Evolutionary conservation across 106 monocot genomes (phyloP), one percentile per base, ranked within the genome.

Genomic region (Dendrobium officinale): DNA sequence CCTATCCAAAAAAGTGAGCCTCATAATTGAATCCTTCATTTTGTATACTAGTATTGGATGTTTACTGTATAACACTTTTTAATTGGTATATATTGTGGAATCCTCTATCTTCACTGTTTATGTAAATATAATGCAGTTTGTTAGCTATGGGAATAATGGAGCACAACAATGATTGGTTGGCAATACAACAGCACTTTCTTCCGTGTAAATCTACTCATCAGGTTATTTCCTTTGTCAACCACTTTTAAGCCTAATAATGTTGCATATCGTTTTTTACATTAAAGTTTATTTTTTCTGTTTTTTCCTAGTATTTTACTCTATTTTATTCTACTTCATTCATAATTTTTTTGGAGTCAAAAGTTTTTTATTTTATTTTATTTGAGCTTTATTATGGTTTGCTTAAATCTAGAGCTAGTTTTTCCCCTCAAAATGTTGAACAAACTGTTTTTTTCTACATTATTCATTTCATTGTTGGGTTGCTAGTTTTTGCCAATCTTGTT

Each of bases 181-280:
- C 94, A 79, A 98, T 98, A n/a, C 90, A 91, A 26, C 89, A 88
- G 17, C 91, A 84, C 11, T 95, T 89, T 89, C 94, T 98, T 88
- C 98, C 94, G 77, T 92, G 98, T 85, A 98, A 98, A 91, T 86
- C 89, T 7, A 83, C 83, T 77, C 87, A 94, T 79, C 97, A 98
- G 94, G 97, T 94, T 82, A 59, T 79, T 84, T 43, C 56, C 17
- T 41, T 85, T 83, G 22, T 75, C 26, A 4, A 31, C 55, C 79
- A 47, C 29, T 45, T 20, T 77, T 77, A 31, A 31, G 68, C 19
- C 6, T 27, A 27, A 70, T 20, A 22, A 61, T 19, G 61, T 22
- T n/a, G 6, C 42, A 42, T 43, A 19, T 40, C 42, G 18, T 9
- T 43, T 42, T 40, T 73, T 73, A 20, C 42, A 42, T 73, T 73